A percentile compares a stretch with the other conserved stretches of the same genome.
phyloP scores from a whole-genome alignment of 495 filamentous ascomycete species.

The Parachaetomium inaequale region DNA sequence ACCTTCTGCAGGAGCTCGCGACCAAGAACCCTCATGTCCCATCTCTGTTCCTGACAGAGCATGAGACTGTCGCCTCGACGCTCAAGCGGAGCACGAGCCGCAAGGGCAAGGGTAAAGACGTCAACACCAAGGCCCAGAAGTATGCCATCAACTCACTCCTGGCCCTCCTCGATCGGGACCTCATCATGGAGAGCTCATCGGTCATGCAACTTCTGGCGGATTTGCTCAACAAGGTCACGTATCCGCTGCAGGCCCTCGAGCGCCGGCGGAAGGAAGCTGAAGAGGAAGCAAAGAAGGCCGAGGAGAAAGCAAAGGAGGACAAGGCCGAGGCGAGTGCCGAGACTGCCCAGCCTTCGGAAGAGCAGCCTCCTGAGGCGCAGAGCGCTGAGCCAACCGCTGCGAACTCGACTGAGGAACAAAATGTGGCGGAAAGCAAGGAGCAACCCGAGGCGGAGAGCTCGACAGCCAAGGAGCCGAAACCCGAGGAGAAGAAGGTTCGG shows the following conservation, averaged over 20 bases:
- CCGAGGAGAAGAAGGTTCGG: slow-evolving; percentile 63
- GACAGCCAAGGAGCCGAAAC: slow-evolving; percentile 53
- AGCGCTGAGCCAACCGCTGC: slow-evolving; percentile 20
- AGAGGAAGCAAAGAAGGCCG: slow-evolving; percentile 57
- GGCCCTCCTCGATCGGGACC: slow-evolving; percentile 77
- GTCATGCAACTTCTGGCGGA: slow-evolving; percentile 93
- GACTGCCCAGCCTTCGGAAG: slow-evolving; percentile 19
- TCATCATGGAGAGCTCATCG: slow-evolving; percentile 90
- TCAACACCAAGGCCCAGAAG: slow-evolving; percentile 73
- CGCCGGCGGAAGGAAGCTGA: slow-evolving; percentile 72
- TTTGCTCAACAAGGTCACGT: slow-evolving; percentile 81
- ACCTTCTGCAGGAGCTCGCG: slow-evolving; percentile 73
- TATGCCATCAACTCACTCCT: slow-evolving; percentile 90
- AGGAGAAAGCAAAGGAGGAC: slow-evolving; percentile 37
- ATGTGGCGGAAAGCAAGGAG: slow-evolving; percentile 26
- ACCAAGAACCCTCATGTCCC: slow-evolving; percentile 77
- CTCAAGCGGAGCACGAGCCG: slow-evolving; percentile 73
- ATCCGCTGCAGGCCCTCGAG: slow-evolving; percentile 76
- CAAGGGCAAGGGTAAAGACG: slow-evolving; percentile 86
- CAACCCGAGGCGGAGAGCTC: slow-evolving; percentile 38
- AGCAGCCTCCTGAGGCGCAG: slow-evolving; percentile 27
- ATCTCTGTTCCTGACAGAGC: slow-evolving; percentile 92
- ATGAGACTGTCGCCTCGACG: slow-evolving; percentile 67
- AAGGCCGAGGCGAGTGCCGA: slow-evolving; percentile 23
- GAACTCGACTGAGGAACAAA: slow-evolving; percentile 22